Conservation (phyloP, 345 rosid genomes). For the Moricandia arvensis region DNA sequence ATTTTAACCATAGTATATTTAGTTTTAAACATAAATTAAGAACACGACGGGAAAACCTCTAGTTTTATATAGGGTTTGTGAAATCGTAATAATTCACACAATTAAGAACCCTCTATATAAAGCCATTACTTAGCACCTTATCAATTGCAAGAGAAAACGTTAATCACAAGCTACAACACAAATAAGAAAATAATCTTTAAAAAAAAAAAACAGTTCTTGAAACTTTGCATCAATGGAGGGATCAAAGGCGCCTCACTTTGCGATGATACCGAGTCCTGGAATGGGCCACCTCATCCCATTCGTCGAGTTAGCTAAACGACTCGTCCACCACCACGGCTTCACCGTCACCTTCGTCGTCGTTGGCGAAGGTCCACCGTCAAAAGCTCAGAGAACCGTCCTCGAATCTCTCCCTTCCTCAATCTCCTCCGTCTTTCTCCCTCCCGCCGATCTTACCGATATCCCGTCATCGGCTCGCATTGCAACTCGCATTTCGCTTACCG, state of each 20-base stretch:
- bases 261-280: slow-evolving; percentile 65
- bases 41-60: not conserved
- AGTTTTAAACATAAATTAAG: not conserved
- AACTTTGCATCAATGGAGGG: slow-evolving; percentile 39
- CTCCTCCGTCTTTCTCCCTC: slow-evolving; percentile 50
- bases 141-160: slow-evolving; percentile 1
- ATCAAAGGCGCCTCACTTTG: slow-evolving; percentile 44
- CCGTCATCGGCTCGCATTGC: slow-evolving; percentile 36
- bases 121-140: slow-evolving; percentile 19
- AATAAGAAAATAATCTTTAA: not conserved
- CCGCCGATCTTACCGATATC: slow-evolving; percentile 45
- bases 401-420: slow-evolving; percentile 54
- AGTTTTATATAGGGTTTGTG: not conserved
- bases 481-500: slow-evolving; percentile 49
- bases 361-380: slow-evolving; percentile 50
- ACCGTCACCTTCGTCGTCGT: slow-evolving; percentile 52
- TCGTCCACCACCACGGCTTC: slow-evolving; percentile 46
- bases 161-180: not conserved
- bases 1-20: not conserved
- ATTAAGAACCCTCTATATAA: slow-evolving; percentile 33
- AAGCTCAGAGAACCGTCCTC: slow-evolving; percentile 48
- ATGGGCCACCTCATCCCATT: slow-evolving; percentile 89
- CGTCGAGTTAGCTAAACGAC: slow-evolving; percentile 57
- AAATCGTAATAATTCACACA: not conserved
- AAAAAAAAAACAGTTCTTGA: not conserved